Base-by-base conservation (phyloP, 2,329 filamentous ascomycete species). In the Talaromyces atroroseus region DNA sequence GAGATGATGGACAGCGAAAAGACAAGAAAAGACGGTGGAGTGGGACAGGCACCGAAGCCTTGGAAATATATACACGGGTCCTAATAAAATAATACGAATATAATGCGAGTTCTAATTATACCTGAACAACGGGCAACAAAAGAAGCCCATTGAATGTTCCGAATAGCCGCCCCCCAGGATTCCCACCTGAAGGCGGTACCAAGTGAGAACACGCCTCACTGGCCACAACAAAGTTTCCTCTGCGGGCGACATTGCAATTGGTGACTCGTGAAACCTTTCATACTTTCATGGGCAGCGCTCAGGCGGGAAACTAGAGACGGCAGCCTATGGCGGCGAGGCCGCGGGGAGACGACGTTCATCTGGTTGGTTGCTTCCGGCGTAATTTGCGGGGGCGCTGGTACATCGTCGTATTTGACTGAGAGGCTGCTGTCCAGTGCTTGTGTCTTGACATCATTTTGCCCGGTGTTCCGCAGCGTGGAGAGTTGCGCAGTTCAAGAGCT, bases 21-120 rank as follows among this genome's bases (percentile, higher is more conserved):
- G 40, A 47, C 20, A 42, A 32, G 20, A 23, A 29, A 29, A 29
- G 20, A 21, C n/a, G n/a, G n/a, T 23, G 32, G 47, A 54, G 52
- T 47, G 52, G 52, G 52, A 48, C 52, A 40, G 52, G 23, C 24
- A 48, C 52, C 52, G 21, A 29, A 20, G 3, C 11, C 23, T 32
- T 18, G 46, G 23, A 29, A 14, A 48, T 48, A 48, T 48, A 48
- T 29, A 34, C 40, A 44, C 38, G 38, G 38, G 18, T 4, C n/a
- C 14, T 20, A 18, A 20, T 20, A 18, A 20, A 18, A 10, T 42
- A 42, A 20, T 18, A 42, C 2, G 5, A 11, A 18, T 29, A 11
- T 29, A 29, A 8, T 29, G 26, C 5, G 8, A 8, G 3, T 40
- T 40, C 40, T 44, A 44, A 44, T 12, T 44, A 44, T 44, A 44